Conservation (phyloP, 352 stramenopile species). For the Pythium apleroticum region DNA sequence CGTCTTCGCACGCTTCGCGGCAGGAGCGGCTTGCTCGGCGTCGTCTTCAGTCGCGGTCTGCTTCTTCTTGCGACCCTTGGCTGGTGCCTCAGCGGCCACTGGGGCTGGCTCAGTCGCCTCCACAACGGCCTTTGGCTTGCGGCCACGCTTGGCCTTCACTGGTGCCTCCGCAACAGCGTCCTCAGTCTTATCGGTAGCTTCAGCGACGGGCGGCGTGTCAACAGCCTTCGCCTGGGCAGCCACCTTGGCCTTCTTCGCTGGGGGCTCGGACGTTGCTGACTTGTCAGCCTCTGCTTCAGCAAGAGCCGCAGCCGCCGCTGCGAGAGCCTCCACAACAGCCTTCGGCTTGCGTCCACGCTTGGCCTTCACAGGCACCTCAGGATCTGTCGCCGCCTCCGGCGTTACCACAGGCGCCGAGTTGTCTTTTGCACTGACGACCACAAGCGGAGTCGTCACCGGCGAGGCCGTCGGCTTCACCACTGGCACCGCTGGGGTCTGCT, state of each 20-base stretch:
- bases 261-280: conserved; percentile 20
- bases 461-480: conserved; percentile 19
- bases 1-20: conserved; percentile 44
- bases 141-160: conserved; percentile 20
- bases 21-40: conserved; percentile 28
- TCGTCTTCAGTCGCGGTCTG: conserved; percentile 27
- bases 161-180: conserved; percentile 1
- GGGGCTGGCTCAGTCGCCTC: not conserved
- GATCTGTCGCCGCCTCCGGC: not conserved
- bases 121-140: conserved; percentile 9
- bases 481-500: not conserved
- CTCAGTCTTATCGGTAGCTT: conserved; percentile 1
- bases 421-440: not conserved
- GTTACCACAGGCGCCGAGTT: not conserved
- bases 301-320: conserved; percentile 11
- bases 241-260: conserved; percentile 30
- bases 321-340: conserved; percentile 10
- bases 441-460: not conserved
- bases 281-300: conserved; percentile 21
- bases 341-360: conserved; percentile 25
- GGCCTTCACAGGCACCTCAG: not conserved
- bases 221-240: not conserved
- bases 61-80: conserved; percentile 37
- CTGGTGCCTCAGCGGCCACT: conserved; percentile 25
- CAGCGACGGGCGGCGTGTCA: not conserved